Evolutionary conservation across 2,329 filamentous ascomycete genomes (phyloP).

Genomic region (Escovopsis sp.): DNA sequence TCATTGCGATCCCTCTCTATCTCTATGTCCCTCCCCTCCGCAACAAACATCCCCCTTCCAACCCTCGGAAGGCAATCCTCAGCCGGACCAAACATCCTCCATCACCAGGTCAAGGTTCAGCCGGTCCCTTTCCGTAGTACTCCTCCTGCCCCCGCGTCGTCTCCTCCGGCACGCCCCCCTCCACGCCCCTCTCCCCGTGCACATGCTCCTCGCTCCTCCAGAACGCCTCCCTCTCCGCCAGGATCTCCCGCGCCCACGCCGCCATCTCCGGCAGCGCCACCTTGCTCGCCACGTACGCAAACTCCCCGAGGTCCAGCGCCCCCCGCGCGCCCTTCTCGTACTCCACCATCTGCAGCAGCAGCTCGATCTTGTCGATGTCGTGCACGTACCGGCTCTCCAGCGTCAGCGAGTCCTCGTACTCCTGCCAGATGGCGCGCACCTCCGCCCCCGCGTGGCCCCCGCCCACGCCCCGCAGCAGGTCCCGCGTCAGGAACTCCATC

Average conservation of each 20-base stretch:
- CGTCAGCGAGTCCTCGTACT: constrained; percentile 83
- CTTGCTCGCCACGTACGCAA: constrained; percentile 59
- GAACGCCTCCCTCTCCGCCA: constrained; percentile 59
- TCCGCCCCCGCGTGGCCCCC: constrained; percentile 54
- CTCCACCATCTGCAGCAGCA: constrained; percentile 89
- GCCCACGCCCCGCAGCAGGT: constrained; percentile 58
- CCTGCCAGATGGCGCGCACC: constrained; percentile 73
- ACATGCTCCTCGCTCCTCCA: constrained; percentile 43
- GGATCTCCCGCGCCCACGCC: constrained; percentile 61
- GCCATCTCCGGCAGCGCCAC: constrained; percentile 65
- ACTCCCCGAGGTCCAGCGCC: constrained; percentile 67
- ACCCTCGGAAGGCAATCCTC: too few species aligned
- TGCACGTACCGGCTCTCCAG: constrained; percentile 81
- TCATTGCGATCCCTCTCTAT: too few species aligned
- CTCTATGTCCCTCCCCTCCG: too few species aligned
- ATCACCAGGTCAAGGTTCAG: background rate
- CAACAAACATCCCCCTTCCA: background rate
- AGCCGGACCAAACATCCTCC: too few species aligned
- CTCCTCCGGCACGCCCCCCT: constrained; percentile 21
- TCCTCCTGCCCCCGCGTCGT: constrained; percentile 28
- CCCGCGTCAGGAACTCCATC: constrained; percentile 76
- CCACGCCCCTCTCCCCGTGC: constrained; percentile 28
- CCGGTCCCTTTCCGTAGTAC: constrained; percentile 27
- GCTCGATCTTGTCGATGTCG: constrained; percentile 93
- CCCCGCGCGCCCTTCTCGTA: constrained; percentile 65